A percentile compares a stretch with the other conserved stretches of the same genome.
phyloP scores from a whole-genome alignment of 108 stramenopile genomes.

The Halocafeteria seosinensis region DNA sequence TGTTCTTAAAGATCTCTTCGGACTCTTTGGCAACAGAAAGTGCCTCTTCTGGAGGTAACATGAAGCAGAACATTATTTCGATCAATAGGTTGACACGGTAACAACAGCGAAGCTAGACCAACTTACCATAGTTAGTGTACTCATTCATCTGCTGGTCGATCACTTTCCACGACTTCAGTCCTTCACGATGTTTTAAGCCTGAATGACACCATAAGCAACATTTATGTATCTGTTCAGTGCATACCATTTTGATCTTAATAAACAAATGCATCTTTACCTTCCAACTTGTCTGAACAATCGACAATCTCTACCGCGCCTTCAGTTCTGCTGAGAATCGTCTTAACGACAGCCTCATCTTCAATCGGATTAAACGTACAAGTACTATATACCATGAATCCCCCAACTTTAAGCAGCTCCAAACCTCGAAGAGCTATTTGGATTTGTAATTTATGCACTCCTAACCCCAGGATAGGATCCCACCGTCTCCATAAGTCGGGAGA shows the following conservation, averaged over 20 bases:
- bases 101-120: no score
- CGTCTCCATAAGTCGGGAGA: constrained; percentile 68
- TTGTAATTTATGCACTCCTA: constrained; percentile 32
- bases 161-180: constrained; percentile 64
- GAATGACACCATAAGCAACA: no score
- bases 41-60: no score
- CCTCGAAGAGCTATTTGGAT: constrained; percentile 30
- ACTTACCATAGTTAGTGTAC: neutral
- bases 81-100: no score
- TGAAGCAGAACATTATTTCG: no score
- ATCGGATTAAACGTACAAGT: constrained; percentile 93
- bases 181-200: constrained; percentile 61
- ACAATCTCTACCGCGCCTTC: constrained; percentile 47
- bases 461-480: constrained; percentile 28
- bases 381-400: constrained; percentile 78
- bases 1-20: no score
- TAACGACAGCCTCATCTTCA: constrained; percentile 95
- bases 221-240: neutral
- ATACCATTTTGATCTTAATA: no score
- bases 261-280: no score
- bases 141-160: constrained; percentile 9
- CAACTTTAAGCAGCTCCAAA: constrained; percentile 28
- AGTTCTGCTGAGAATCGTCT: constrained; percentile 24
- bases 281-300: constrained; percentile 38
- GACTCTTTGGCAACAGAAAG: no score